These are phyloP conservation scores for Ostreobium quekettii DNA, from an alignment of 139 green algal genomes.

Conservation along the genomic window DNA sequence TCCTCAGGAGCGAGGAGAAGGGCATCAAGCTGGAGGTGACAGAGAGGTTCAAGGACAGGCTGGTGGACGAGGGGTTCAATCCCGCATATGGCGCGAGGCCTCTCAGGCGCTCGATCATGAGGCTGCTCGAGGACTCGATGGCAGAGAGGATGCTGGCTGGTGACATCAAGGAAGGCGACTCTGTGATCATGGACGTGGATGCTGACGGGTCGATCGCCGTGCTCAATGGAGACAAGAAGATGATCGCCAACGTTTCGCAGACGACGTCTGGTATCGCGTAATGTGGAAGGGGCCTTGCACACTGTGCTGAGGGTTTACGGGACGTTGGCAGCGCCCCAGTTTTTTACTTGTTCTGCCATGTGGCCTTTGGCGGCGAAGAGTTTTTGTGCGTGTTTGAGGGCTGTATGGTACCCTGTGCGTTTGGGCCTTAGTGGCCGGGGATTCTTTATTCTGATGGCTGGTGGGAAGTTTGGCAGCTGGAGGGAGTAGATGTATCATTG, in stretches of 20 bases:
- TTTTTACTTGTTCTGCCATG: no score
- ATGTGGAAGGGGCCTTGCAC: no score
- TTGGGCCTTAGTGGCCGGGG: no score
- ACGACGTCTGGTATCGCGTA: slow-evolving; percentile 21
- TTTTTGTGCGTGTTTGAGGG: no score
- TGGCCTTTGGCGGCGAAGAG: no score
- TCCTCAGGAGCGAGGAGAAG: slow-evolving; percentile 86
- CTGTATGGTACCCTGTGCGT: no score
- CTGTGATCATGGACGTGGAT: slow-evolving; percentile 88
- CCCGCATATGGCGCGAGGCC: slow-evolving; percentile 93
- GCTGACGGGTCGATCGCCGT: slow-evolving; percentile 81
- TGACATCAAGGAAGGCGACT: slow-evolving; percentile 90
- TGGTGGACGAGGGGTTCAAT: slow-evolving; percentile 99
- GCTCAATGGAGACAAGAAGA: slow-evolving; percentile 88
- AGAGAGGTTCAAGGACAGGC: slow-evolving; percentile 56
- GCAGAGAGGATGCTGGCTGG: slow-evolving; percentile 86
- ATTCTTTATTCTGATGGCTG: no score
- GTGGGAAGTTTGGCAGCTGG: no score
- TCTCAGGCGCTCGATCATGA: slow-evolving; percentile 97
- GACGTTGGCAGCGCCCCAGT: no score
- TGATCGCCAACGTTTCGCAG: slow-evolving; percentile 34
- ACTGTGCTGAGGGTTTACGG: no score
- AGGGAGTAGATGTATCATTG: no score
- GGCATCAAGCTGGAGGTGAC: slow-evolving; percentile 93
- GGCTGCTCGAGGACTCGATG: slow-evolving; percentile 94